phyloP scores from a whole-genome alignment of 371 early-diverging fungal genomes.

The Saksenaea oblongispora region DNA sequence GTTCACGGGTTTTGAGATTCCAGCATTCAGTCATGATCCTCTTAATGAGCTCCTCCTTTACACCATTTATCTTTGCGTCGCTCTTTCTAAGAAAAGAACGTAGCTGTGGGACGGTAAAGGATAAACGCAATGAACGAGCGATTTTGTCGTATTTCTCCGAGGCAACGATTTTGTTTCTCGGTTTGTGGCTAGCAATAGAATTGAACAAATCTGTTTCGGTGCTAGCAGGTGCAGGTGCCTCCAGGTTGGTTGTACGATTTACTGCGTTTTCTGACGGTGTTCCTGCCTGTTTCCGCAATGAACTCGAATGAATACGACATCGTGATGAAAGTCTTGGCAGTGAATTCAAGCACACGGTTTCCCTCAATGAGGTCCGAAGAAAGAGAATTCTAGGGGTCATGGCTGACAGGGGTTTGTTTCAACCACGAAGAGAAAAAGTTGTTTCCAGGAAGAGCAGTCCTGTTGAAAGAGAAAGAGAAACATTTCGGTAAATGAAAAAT shows the following conservation, averaged over 20 bases:
- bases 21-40: slow-evolving; percentile 25
- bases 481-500: no score
- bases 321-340: not conserved
- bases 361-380: not conserved
- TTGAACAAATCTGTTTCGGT: not conserved
- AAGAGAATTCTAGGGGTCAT: not conserved
- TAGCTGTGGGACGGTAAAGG: slow-evolving; percentile 32
- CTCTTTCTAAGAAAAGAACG: slow-evolving; percentile 14
- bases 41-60: slow-evolving; percentile 11
- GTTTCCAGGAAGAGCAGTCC: not conserved
- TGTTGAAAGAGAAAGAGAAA: not conserved
- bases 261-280: not conserved
- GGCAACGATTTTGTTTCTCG: not conserved
- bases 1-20: slow-evolving; percentile 23
- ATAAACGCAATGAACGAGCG: not conserved
- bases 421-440: not conserved
- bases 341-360: not conserved
- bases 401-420: not conserved
- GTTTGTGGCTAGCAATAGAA: not conserved
- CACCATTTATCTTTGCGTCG: slow-evolving; percentile 9
- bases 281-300: not conserved
- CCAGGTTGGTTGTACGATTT: not conserved
- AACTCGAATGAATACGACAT: not conserved
- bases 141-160: not conserved
- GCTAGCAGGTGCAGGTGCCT: not conserved